Evolutionary conservation across 2,329 filamentous ascomycete genomes (phyloP), one percentile per base, ranked within the genome.

Genomic region (Cladosporium cucumerinum): DNA sequence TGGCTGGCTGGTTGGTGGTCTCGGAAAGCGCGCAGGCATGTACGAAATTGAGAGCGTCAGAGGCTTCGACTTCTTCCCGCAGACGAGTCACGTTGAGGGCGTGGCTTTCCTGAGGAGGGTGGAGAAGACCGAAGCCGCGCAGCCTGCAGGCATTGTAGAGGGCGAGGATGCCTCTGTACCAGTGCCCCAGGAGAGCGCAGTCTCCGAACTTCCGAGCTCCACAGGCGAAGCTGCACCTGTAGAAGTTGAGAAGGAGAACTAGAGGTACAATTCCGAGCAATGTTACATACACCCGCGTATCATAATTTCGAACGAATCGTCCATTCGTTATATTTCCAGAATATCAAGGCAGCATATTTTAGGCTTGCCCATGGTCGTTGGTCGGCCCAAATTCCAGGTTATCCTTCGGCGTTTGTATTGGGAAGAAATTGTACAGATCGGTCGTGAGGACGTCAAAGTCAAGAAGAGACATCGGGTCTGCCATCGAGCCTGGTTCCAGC

Each of bases 41-140:
- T 99, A 97, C 78, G 87, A 89, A 77, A 91, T 99, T 75, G 94
- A 98, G 83, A 96, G 91, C 74, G 78, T 99, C 55, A 84, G 90
- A 57, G 95, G 94, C 0, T 98, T 98, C 74, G 95, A 99, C 76
- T 98, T 99, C 78, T 99, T 99, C 79, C 95, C 95, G 14, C 94
- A 98, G 78, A 89, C 87, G 32, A 84, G 86, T 8, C 87, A 89
- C 82, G 87, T 89, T 1, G 87, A 89, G 73, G 85, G 86, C 16
- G 84, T 89, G 63, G 86, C 86, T 57, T 82, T 88, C 59, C 74
- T 89, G 75, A 83, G 70, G 68, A 77, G 75, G 73, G 81, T 78
- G 52, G 68, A 66, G 32, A 52, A 52, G 21, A 18, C 23, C 14
- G 32, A 39, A 8, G 32, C 12, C 14, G 28, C 11, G 21, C n/a